Evolutionary conservation across 208 protist species (phyloP), one percentile per base, ranked within the genome.

Genomic region (Trypanosoma melophagium): DNA sequence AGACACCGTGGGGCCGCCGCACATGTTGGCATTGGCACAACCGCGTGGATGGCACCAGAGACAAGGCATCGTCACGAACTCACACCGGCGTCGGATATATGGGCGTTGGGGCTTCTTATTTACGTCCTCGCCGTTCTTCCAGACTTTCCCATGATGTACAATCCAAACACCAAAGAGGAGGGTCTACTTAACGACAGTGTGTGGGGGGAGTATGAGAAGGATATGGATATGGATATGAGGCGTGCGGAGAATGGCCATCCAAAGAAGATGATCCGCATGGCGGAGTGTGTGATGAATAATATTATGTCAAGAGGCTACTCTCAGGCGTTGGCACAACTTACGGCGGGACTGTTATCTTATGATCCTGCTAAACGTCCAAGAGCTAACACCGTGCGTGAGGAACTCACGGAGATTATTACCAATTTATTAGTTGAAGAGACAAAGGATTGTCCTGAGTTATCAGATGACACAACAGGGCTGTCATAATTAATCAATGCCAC

Each of bases 71-170:
- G 80, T 3, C 74, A 81, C 56, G 70, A 77, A 12, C 62, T 91
- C 41, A 89, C 85, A 77, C 80, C 86, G 21, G 82, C 79, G 42
- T 92, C 89, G 1, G 89, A 95, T 40, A 85, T 93, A 80, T 95
- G 82, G 80, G 79, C 71, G n/a, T 59, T 93, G 1, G 89, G 89
- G 38, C 78, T 95, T 25, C 55, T 93, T n/a, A 70, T 93, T 10
- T 93, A 89, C 56, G 83, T 92, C 21, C 58, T 95, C 55, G 71
- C 79, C 0, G 77, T 89, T 62, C 77, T 92, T 60, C 89, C 89
- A 0, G 81, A 90, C 41, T 95, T 85, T 57, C 84, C 87, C 12
- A 89, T 88, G 84, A 78, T 92, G 49, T 9, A 73, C 40, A 79
- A 91, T 60, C 78, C 76, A 31, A 75, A 74, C 47, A 88, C 82